Evolutionary conservation across 306 rosid species (phyloP), one percentile per base, ranked within the genome.

Genomic region (Dryas alaskensis): DNA sequence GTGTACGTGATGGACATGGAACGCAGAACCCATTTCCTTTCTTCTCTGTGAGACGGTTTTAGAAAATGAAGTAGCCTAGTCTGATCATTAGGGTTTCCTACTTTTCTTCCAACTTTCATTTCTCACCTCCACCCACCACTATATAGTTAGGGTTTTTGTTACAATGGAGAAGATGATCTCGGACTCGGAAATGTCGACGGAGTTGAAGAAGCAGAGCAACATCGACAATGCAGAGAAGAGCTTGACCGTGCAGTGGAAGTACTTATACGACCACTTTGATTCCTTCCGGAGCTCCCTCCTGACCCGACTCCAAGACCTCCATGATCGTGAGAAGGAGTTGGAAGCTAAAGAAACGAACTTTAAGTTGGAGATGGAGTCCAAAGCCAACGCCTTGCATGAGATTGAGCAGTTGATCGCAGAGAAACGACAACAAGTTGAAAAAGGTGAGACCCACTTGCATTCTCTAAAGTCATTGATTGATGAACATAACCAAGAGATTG

Each of bases 401-500:
- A 68, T 74, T 14, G 50, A 68, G 43, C 45, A 9, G 10, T 66
- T 72, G 65, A 14, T 79, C 16, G 51, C 14, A 42, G 79, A 76
- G 61, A 25, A 63, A 27, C n/a, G 76, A 31, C 37, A 31, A 31
- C 37, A 31, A 31, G 37, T 31, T 31, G 37, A 31, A 31, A 31
- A 31, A 31, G 37, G 37, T 31, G 37, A 31, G 37, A 31, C 37
- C 37, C 37, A 31, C 37, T 31, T 31, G 37, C 37, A 31, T 31
- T 31, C 37, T 31, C 37, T 1, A 1, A 31, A 31, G 3, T 31
- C 37, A 31, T 31, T 31, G 3, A 31, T 31, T 31, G 3, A 31
- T 31, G 3, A 31, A 31, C 37, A 31, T 31, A 31, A 31, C 37
- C 37, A 75, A 75, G 88, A 80, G 69, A 84, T 87, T 22, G 82